Base-by-base conservation (phyloP, 73 alveolate species). In the Paramecium sexaurelia region DNA sequence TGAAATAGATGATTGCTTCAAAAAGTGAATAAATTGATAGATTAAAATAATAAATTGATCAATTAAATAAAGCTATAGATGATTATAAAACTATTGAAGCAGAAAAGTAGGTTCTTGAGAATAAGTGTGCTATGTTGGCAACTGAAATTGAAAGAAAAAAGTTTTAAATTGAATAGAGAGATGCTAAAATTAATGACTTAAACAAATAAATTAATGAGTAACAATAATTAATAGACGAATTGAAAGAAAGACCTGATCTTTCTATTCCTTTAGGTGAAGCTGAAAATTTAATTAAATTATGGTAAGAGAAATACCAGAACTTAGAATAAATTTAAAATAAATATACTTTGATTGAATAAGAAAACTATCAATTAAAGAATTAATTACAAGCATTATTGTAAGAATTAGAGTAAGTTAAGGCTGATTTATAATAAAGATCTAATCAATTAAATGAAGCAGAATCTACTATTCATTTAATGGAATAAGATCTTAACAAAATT, bases 131-230 rank as follows among this genome's bases (percentile, higher is more conserved):
- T 40, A 78, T 78, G 90, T 78, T 78, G 11, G 68, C 90, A 45
- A 78, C 90, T 7, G 90, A 78, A 39, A 78, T 78, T 19, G 90
- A 78, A 33, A 78, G 90, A 78, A 41, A 78, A 75, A 45, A 45
- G 20, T 22, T 24, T 9, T 41, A 78, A 15, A 8, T 78, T 40
- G 90, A 78, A 40, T 78, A 78, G 22, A 78, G 90, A 41, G 90
- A 78, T 78, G 47, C 3, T 24, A 22, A 45, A 43, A 41, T 78
- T 1, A 39, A 78, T 37, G 90, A 78, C 6, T 33, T 78, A 41
- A 45, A 45, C 22, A 22, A 37, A 10, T 40, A 40, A 78, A 40
- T 41, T 43, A 29, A 20, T 29, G 75, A 41, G 6, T 19, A 41
- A 45, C 4, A 78, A 41, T 20, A 1, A 40, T 39, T 41, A 1